Evolutionary conservation across 768 basidiomycete genomes (phyloP).

Genomic region (Holtermannia corniformis): DNA sequence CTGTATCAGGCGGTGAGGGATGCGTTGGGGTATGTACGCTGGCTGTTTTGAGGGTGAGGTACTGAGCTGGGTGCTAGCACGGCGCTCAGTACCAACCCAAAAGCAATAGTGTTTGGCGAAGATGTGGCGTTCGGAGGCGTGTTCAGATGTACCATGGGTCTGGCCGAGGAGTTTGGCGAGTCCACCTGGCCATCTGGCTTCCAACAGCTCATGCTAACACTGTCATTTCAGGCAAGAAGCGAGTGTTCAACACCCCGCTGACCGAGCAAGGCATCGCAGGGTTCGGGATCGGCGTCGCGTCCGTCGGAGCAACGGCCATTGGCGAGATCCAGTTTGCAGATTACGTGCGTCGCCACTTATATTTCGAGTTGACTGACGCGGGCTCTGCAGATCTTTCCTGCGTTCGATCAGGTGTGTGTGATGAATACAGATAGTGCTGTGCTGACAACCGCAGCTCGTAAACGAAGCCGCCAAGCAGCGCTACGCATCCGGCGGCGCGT

Average conservation of each 20-base stretch:
- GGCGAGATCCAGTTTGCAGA: constrained; percentile 62
- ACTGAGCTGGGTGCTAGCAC: constrained; percentile 47
- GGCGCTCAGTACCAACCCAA: constrained; percentile 73
- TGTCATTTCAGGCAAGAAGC: constrained; percentile 59
- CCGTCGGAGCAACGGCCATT: constrained; percentile 90
- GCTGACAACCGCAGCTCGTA: constrained; percentile 53
- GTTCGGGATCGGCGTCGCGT: constrained; percentile 81
- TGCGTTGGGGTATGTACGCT: constrained; percentile 58
- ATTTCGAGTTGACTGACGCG: not conserved
- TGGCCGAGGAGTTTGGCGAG: constrained; percentile 85
- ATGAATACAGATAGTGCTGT: not conserved
- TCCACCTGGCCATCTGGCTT: not conserved
- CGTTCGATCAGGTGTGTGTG: constrained; percentile 74
- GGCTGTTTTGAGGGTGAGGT: not conserved
- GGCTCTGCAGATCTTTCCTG: constrained; percentile 62
- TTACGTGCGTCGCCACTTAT: constrained; percentile 22
- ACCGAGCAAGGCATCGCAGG: constrained; percentile 68
- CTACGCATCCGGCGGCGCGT: constrained; percentile 70
- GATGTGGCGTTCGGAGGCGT: constrained; percentile 92
- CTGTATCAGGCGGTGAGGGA: constrained; percentile 85
- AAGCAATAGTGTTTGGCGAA: constrained; percentile 73
- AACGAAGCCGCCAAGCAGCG: constrained; percentile 92
- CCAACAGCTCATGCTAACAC: not conserved
- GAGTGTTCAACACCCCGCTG: constrained; percentile 90
- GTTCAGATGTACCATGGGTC: constrained; percentile 86